Conservation (phyloP, 2,329 filamentous ascomycete genomes). For the Lasiodiplodia sp. region DNA sequence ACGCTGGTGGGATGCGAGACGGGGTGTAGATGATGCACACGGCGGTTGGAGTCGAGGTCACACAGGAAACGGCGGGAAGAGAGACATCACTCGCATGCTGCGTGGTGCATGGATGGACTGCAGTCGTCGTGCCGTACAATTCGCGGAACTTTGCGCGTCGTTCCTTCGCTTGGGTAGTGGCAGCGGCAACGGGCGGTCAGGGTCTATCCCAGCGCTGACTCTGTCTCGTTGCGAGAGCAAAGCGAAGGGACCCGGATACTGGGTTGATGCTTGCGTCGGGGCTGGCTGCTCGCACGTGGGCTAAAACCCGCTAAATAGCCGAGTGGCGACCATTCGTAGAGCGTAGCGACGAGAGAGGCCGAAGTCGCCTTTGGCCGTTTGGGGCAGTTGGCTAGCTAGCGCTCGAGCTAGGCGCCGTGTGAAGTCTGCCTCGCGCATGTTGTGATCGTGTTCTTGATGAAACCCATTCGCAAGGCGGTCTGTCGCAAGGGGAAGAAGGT, state of each 20-base stretch:
- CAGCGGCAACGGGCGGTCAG: not conserved
- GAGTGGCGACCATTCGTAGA: not conserved
- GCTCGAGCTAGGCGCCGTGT: not conserved
- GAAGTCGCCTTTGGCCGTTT: not conserved
- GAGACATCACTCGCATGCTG: not conserved
- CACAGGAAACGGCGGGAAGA: not conserved
- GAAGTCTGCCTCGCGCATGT: not conserved
- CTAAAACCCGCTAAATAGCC: slow-evolving; percentile 5
- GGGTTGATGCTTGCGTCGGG: slow-evolving; percentile 18
- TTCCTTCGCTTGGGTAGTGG: not conserved
- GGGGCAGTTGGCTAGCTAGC: not conserved
- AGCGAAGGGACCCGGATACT: not conserved
- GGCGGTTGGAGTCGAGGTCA: not conserved
- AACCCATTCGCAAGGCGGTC: slow-evolving; percentile 1
- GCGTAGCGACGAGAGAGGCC: not conserved
- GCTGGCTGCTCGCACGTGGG: not conserved
- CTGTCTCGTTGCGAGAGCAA: not conserved
- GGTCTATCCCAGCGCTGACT: not conserved
- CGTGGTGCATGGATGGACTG: not conserved
- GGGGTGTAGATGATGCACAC: not conserved
- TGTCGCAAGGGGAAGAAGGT: not conserved
- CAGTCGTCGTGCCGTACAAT: not conserved
- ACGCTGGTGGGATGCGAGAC: too few species aligned
- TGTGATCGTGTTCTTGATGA: not conserved
- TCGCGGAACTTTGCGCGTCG: not conserved